A percentile compares a stretch with the other conserved stretches of the same genome.
Evolutionary conservation across 805 yeast genomes (phyloP).

Genomic region (Candida tibetensis): DNA sequence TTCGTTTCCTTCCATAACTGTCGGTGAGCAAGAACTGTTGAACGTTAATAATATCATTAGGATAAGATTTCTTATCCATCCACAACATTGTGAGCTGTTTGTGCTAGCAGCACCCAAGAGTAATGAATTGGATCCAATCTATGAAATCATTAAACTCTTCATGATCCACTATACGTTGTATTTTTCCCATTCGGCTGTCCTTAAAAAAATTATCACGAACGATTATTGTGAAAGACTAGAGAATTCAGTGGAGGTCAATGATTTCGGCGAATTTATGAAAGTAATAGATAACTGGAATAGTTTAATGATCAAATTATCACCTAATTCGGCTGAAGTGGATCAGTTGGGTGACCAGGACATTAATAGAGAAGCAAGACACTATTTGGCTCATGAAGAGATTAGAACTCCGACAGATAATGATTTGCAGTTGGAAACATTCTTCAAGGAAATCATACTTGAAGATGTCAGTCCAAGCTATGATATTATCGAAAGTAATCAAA

Average conservation of each 20-base stretch:
- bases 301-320: constrained; percentile 38
- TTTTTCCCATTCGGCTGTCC: constrained; percentile 34
- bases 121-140: constrained; percentile 59
- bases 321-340: constrained; percentile 17
- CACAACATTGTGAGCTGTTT: constrained; percentile 50
- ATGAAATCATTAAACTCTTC: constrained; percentile 47
- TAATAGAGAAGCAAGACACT: constrained; percentile 22
- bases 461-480: constrained; percentile 12
- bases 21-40: constrained; percentile 10
- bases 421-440: constrained; percentile 18
- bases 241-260: constrained; percentile 28
- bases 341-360: constrained; percentile 15
- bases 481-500: not conserved
- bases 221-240: constrained; percentile 35
- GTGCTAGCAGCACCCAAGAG: constrained; percentile 49
- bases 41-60: constrained; percentile 15
- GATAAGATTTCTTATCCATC: constrained; percentile 35
- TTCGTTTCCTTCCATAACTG: constrained; percentile 35
- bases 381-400: constrained; percentile 13
- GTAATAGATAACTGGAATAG: constrained; percentile 42
- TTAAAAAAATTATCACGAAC: constrained; percentile 29
- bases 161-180: constrained; percentile 40
- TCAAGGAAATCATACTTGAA: constrained; percentile 13
- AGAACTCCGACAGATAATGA: constrained; percentile 16
- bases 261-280: constrained; percentile 34